Evolutionary conservation across 805 yeast genomes (phyloP), one percentile per base, ranked within the genome.

Genomic region (Starmerella scarabaei): DNA sequence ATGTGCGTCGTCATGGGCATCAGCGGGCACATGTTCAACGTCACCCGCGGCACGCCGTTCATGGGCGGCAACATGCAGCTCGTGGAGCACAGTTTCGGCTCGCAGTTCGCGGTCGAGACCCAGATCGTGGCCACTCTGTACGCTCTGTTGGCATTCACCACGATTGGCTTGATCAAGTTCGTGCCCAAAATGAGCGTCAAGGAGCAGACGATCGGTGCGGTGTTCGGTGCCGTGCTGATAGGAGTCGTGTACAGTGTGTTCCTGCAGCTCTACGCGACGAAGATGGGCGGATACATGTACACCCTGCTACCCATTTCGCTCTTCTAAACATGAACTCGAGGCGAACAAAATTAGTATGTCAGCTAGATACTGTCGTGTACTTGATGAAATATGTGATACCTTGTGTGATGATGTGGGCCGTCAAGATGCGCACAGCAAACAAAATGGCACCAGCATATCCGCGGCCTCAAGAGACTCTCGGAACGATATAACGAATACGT

Each of bases 21-120:
- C 35, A 67, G 88, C 6, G 98, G 98, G 15, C 80, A 85, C 62
- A 91, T 91, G 98, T 91, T 75, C 70, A 86, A 84, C 59, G 71
- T 73, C 50, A 91, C 91, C 47, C 74, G 96, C 59, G 71, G 71
- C 29, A 68, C 77, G 5, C 85, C 69, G 23, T 64, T 68, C 46
- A 65, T 71, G 28, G 71, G 71, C 24, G 72, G 72, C 35, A 56
- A 55, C 20, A 57, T 65, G 20, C 69, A 61, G 34, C 81, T 77
- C 55, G 65, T 77, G 31, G 68, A 69, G 48, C 64, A 67, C 4
- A 84, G 84, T 27, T 85, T 80, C 53, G 81, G 78, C 54, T 65
- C 63, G 37, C 98, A 91, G 60, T 70, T 72, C 37, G 95, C 84
- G 6, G 74, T 80, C 33, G 98, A 91, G 65, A 84, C 96, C 7